Conservation (phyloP, 768 basidiomycete species). For the Imleria badia region DNA sequence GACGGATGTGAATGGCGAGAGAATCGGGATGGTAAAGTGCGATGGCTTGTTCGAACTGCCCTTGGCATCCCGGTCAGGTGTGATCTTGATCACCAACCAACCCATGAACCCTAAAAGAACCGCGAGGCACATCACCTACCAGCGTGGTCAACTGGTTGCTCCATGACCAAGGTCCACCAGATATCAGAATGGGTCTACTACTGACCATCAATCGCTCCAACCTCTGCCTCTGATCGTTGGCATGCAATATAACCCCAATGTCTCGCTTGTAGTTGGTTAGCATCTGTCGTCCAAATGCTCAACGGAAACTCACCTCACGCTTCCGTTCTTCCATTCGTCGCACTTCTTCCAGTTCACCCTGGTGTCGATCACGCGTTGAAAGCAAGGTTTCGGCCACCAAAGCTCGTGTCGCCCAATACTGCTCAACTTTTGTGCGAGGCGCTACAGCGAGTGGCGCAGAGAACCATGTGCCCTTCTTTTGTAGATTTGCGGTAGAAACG, state of each 20-base stretch:
- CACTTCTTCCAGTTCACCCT: conserved; percentile 46
- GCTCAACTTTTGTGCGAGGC: conserved; percentile 40
- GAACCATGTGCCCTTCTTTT: conserved; percentile 14
- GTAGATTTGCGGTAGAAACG: not conserved
- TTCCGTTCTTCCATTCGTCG: conserved; percentile 44
- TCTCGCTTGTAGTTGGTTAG: conserved; percentile 40
- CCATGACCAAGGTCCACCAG: conserved; percentile 1
- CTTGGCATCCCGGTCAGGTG: conserved; percentile 15
- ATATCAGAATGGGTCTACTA: conserved; percentile 14
- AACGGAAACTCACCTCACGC: conserved; percentile 41
- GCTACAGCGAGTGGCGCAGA: conserved; percentile 19
- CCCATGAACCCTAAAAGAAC: conserved; percentile 21
- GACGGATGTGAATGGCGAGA: conserved; percentile 79
- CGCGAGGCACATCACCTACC: conserved; percentile 22
- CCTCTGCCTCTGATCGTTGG: conserved; percentile 49
- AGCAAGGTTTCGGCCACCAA: conserved; percentile 64
- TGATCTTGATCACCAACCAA: conserved; percentile 20
- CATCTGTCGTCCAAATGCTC: not conserved
- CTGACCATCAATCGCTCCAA: conserved; percentile 55
- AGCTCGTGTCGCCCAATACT: conserved; percentile 70
- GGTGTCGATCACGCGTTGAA: conserved; percentile 46
- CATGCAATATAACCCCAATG: conserved; percentile 35
- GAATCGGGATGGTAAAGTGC: conserved; percentile 76
- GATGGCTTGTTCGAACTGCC: conserved; percentile 30
- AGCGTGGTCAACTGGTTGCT: conserved; percentile 11